Evolutionary conservation across 805 yeast species (phyloP), one percentile per base, ranked within the genome.

Genomic region (Starmerella roubikii): DNA sequence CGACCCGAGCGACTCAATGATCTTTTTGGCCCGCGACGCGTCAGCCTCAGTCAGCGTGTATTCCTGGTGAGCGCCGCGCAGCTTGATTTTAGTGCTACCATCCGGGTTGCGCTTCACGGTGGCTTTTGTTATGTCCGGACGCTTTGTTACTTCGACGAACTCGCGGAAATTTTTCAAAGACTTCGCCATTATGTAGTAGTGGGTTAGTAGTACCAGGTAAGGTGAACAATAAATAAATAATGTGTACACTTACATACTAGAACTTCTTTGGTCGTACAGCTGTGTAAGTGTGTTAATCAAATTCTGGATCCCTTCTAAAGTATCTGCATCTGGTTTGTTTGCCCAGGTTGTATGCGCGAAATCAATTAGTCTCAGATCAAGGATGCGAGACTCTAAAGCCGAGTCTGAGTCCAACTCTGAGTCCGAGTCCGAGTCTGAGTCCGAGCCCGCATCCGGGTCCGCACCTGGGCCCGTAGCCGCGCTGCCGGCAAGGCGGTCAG

Each of bases 31-130:
- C 77, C 85, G 86, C 67, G 83, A 79, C 61, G 84, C 80, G 68
- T 91, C 97, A 72, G 80, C 76, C 61, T 91, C 88, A 57, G 81
- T 81, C 68, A 88, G 74, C 58, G 98, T 91, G 82, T 91, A 91
- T 64, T 84, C 77, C 74, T 81, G 67, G 67, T 74, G 84, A 52
- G 94, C 61, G 68, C 96, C 95, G 77, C 97, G 85, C 62, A 91
- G 83, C 82, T 91, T 91, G 86, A 91, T 91, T 72, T 91, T 91
- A 73, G 95, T 85, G 71, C 81, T 91, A 77, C 73, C 72, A 69
- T 79, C 78, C 65, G 73, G 67, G 84, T 84, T 84, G 72, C 78
- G 76, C 79, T 91, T 91, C 75, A 91, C 81, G 65, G 86, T 77
- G 59, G 94, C 95, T 52, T 79, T 68, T 69, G 75, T 75, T 64